Percentiles rank a stretch among this genome's conserved stretches.
Conservation (phyloP, 1,284 basidiomycete species). For the Tetrapyrgos nigripes region DNA sequence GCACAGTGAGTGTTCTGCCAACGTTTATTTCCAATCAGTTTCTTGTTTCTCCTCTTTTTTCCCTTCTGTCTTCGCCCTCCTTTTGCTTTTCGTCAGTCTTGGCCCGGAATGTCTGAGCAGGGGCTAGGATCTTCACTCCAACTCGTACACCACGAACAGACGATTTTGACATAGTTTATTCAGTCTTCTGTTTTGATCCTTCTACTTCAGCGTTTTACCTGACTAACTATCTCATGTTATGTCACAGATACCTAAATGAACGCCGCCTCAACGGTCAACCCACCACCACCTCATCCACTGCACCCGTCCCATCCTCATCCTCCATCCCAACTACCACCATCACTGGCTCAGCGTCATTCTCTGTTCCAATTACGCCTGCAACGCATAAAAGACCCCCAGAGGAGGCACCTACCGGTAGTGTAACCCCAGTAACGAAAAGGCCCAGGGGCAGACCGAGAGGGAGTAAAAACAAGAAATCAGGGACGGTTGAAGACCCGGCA, state of each 20-base stretch:
- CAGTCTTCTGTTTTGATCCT: too few relatives aligned
- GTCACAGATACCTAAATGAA: slow-evolving; percentile 50
- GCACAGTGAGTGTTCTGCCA: slow-evolving; percentile 58
- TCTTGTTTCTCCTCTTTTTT: not conserved
- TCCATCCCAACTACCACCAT: not conserved
- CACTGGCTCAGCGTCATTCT: not conserved
- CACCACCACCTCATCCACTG: slow-evolving; percentile 2
- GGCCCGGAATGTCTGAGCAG: too few relatives aligned
- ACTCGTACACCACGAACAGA: too few relatives aligned
- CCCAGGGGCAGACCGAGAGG: slow-evolving; percentile 57
- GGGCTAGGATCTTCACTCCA: too few relatives aligned
- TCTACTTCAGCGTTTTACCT: too few relatives aligned
- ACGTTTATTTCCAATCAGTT: not conserved
- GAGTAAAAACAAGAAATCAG: slow-evolving; percentile 44
- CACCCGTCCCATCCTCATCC: not conserved
- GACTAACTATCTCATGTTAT: too few relatives aligned
- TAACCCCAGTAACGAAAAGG: slow-evolving; percentile 44
- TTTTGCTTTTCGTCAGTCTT: slow-evolving; percentile 1
- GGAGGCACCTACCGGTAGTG: too few relatives aligned
- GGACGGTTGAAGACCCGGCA: too few relatives aligned
- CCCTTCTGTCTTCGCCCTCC: slow-evolving; percentile 1
- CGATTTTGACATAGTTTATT: too few relatives aligned
- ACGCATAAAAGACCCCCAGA: slow-evolving; percentile 19
- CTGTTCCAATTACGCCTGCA: not conserved
- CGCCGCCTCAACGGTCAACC: slow-evolving; percentile 44